These are phyloP conservation scores for Parascedosporium putredinis DNA, from an alignment of 2,329 filamentous ascomycete species.

Conservation along the genomic window DNA sequence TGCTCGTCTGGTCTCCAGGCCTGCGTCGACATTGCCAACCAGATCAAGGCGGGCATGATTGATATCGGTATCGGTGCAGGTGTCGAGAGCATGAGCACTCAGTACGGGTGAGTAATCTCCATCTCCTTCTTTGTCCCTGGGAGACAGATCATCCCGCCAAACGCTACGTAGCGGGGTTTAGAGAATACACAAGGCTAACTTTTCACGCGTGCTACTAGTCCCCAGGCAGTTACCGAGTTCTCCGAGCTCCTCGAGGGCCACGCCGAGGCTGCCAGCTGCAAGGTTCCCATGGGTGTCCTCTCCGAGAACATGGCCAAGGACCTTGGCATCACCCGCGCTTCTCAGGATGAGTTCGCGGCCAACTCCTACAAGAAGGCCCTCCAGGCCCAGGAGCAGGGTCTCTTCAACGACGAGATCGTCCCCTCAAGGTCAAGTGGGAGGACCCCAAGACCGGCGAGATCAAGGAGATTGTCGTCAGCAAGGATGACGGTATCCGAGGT, in stretches of 20 bases:
- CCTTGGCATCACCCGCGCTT: slow-evolving; percentile 56
- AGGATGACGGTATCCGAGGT: slow-evolving; percentile 78
- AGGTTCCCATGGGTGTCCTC: slow-evolving; percentile 90
- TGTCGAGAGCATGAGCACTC: slow-evolving; percentile 89
- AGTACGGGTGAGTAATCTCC: slow-evolving; percentile 75
- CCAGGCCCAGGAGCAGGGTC: slow-evolving; percentile 75
- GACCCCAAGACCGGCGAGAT: slow-evolving; percentile 85
- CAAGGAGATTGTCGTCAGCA: slow-evolving; percentile 70
- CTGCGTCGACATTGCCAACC: slow-evolving; percentile 87
- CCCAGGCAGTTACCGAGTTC: slow-evolving; percentile 82
- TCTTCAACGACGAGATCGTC: slow-evolving; percentile 85
- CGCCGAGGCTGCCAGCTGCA: slow-evolving; percentile 84
- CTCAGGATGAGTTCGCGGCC: slow-evolving; percentile 93
- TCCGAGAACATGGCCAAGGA: slow-evolving; percentile 94
- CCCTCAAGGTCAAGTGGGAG: slow-evolving; percentile 80
- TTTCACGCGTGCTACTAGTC: no score
- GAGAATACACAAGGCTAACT: no score
- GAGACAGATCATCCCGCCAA: no score
- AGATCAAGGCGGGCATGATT: slow-evolving; percentile 85
- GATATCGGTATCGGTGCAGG: slow-evolving; percentile 89
- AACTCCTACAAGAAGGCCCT: slow-evolving; percentile 81
- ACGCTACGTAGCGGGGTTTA: no score
- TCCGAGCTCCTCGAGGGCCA: slow-evolving; percentile 76
- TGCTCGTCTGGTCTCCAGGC: slow-evolving; percentile 91
- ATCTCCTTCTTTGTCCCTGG: no score